Conservation (phyloP, 148 eudicot species). For the Vaccinium myrtillus region DNA sequence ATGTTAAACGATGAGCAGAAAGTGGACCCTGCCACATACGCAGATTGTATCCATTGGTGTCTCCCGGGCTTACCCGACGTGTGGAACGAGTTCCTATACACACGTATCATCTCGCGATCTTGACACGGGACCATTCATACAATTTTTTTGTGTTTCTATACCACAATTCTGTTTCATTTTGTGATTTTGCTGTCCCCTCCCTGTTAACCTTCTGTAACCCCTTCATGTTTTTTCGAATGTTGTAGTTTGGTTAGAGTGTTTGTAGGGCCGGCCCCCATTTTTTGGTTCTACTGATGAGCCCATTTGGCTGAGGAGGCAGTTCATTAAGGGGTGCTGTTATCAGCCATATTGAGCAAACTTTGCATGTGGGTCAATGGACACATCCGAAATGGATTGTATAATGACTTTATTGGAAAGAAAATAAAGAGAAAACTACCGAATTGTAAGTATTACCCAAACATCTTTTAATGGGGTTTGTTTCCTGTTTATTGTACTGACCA, state of each 20-base stretch:
- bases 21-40: conserved; percentile 61
- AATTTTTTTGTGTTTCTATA: neutral
- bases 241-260: neutral
- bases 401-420: conserved; percentile 10
- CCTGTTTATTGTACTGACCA: neutral
- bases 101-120: conserved; percentile 59
- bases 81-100: conserved; percentile 88
- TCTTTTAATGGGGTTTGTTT: neutral
- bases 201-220: neutral
- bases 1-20: conserved; percentile 67
- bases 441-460: conserved; percentile 6
- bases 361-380: neutral
- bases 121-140: conserved; percentile 17
- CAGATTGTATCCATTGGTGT: conserved; percentile 98
- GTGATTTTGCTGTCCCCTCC: neutral
- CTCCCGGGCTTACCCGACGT: conserved; percentile 92
- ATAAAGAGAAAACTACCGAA: conserved; percentile 10
- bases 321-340: neutral
- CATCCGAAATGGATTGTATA: conserved; percentile 1
- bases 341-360: neutral
- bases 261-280: neutral
- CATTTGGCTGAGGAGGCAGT: neutral
- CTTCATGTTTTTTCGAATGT: neutral
- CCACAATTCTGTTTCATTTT: neutral
- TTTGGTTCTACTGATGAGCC: neutral